Evolutionary conservation across 2,329 filamentous ascomycete genomes (phyloP).

Genomic region (Aspergillus quadricinctus): DNA sequence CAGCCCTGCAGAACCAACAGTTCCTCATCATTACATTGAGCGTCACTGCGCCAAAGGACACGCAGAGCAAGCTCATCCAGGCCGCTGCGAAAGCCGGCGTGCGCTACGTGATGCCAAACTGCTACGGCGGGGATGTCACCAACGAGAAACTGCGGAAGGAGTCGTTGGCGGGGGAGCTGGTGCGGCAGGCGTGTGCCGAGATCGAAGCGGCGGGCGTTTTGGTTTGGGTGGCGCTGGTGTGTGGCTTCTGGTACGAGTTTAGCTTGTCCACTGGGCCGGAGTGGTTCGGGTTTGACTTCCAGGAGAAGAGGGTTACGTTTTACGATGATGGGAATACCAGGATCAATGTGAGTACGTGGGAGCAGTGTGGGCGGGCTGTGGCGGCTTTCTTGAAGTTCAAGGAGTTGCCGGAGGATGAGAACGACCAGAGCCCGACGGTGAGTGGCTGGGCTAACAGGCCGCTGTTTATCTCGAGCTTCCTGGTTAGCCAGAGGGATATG

Average conservation of each 20-base stretch:
- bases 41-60: slow-evolving; percentile 38
- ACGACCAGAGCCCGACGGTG: slow-evolving; percentile 28
- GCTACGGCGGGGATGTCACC: slow-evolving; percentile 25
- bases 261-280: slow-evolving; percentile 35
- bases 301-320: slow-evolving; percentile 38
- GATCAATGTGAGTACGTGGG: slow-evolving; percentile 59
- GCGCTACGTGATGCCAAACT: slow-evolving; percentile 53
- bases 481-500: slow-evolving; percentile 60
- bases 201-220: slow-evolving; percentile 34
- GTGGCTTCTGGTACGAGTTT: slow-evolving; percentile 52
- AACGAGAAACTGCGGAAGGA: slow-evolving; percentile 27
- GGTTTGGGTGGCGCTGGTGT: slow-evolving; percentile 40
- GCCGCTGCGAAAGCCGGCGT: slow-evolving; percentile 54
- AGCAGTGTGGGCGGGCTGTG: slow-evolving; percentile 51
- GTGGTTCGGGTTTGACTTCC: slow-evolving; percentile 48
- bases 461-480: slow-evolving; percentile 54
- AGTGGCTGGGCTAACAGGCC: slow-evolving; percentile 37
- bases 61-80: slow-evolving; percentile 46
- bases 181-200: slow-evolving; percentile 16
- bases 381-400: slow-evolving; percentile 47
- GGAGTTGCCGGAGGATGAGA: slow-evolving; percentile 6
- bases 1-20: slow-evolving; percentile 51
- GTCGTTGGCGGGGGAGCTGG: slow-evolving; percentile 1
- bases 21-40: slow-evolving; percentile 53
- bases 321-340: slow-evolving; percentile 54